These are phyloP conservation scores for Leptodontidium sp. DNA, from an alignment of 2,329 filamentous ascomycete genomes.

Conservation along the genomic window DNA sequence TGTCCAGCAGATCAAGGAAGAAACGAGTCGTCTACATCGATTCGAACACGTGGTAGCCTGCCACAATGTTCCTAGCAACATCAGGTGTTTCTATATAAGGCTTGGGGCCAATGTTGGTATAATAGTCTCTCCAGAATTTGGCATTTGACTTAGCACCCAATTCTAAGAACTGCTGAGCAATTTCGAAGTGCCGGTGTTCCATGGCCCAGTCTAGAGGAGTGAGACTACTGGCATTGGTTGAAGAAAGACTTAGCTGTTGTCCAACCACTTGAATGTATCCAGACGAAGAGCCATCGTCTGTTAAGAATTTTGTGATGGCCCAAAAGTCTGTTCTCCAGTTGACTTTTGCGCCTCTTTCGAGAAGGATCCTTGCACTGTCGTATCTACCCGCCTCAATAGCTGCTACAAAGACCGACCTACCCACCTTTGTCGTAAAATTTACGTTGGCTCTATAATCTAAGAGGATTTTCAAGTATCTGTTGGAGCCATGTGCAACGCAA, in stretches of 20 bases:
- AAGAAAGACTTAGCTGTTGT: not conserved
- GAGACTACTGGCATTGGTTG: not conserved
- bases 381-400: not conserved
- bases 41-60: not conserved
- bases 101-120: not conserved
- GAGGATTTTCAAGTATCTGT: not conserved
- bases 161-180: not conserved
- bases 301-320: not conserved
- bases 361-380: not conserved
- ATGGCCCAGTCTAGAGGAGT: not conserved
- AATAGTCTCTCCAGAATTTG: not conserved
- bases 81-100: not conserved
- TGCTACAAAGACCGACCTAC: not conserved
- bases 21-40: not conserved
- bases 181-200: not conserved
- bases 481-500: not conserved
- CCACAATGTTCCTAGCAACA: not conserved
- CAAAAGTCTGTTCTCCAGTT: not conserved
- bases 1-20: not conserved
- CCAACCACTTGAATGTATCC: not conserved
- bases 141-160: not conserved
- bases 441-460: not conserved
- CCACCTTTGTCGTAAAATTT: not conserved
- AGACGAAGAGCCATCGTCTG: not conserved
- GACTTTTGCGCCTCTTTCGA: not conserved